Percentiles rank a stretch among this genome's conserved stretches.
Conservation (phyloP, 331 rosid genomes). For the Pyrus hybrid region DNA sequence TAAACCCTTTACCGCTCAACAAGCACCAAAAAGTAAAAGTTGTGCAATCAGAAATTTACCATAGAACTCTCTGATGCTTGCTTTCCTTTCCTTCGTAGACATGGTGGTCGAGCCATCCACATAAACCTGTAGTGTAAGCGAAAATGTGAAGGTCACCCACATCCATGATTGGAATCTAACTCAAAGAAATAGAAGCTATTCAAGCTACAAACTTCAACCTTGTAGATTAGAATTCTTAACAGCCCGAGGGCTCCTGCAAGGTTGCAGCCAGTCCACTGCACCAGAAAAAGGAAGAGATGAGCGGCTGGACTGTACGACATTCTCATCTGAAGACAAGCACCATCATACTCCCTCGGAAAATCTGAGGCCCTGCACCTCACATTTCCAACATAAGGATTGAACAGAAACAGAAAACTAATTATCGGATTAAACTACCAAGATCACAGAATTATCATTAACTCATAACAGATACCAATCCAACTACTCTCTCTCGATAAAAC, state of each 20-base stretch:
- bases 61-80: conserved; percentile 89
- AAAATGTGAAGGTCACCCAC: conserved; percentile 18
- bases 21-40: background rate
- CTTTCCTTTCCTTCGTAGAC: conserved; percentile 92
- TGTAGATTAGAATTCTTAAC: conserved; percentile 82
- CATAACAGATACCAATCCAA: background rate
- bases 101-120: conserved; percentile 97
- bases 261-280: conserved; percentile 93
- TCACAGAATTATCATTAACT: background rate
- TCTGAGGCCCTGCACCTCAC: conserved; percentile 72
- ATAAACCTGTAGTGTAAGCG: conserved; percentile 51
- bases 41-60: conserved; percentile 32
- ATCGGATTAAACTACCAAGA: background rate
- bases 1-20: background rate
- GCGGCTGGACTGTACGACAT: conserved; percentile 98
- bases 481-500: background rate
- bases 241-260: conserved; percentile 94
- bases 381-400: conserved; percentile 1
- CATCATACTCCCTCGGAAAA: conserved; percentile 81
- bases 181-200: background rate
- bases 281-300: conserved; percentile 79
- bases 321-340: conserved; percentile 98
- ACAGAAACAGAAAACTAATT: background rate
- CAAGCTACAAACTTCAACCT: conserved; percentile 31
- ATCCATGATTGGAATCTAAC: conserved; percentile 18